Conservation (phyloP, 768 basidiomycete species). For the Podaxis sp. region DNA sequence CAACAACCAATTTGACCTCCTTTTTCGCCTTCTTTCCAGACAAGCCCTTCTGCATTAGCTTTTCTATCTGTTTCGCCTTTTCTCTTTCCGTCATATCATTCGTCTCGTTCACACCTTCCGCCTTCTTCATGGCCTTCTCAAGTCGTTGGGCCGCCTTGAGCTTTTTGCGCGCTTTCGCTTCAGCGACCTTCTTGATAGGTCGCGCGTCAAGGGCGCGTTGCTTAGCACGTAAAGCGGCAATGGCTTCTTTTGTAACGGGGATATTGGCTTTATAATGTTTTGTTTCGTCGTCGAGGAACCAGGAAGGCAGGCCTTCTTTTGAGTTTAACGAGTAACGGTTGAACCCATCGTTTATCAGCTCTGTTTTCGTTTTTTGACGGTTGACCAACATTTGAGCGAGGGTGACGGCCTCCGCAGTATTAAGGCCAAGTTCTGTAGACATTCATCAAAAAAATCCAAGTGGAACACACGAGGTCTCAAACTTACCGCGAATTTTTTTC, state of each 20-base stretch:
- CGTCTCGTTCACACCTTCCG: slow-evolving; percentile 87
- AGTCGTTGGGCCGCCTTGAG: slow-evolving; percentile 80
- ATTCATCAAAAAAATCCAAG: slow-evolving; percentile 2
- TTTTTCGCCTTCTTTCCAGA: slow-evolving; percentile 66
- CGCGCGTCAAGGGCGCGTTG: slow-evolving; percentile 94
- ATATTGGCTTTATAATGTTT: slow-evolving; percentile 93
- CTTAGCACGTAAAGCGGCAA: slow-evolving; percentile 80
- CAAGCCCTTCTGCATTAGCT: slow-evolving; percentile 81
- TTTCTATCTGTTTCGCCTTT: slow-evolving; percentile 92
- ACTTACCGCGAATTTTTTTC: slow-evolving; percentile 66
- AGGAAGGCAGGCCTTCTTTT: slow-evolving; percentile 88
- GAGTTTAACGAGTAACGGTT: slow-evolving; percentile 89
- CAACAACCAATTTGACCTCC: slow-evolving; percentile 86
- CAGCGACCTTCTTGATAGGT: slow-evolving; percentile 98
- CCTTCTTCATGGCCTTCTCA: slow-evolving; percentile 94
- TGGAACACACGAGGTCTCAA: not conserved
- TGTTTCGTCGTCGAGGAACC: slow-evolving; percentile 97
- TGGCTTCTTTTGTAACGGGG: slow-evolving; percentile 96
- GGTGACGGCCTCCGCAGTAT: slow-evolving; percentile 87
- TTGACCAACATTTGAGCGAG: slow-evolving; percentile 92
- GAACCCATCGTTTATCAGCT: slow-evolving; percentile 94
- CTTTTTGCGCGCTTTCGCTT: slow-evolving; percentile 98
- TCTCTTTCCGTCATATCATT: slow-evolving; percentile 92
- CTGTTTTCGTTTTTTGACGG: slow-evolving; percentile 82
- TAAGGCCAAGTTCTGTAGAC: slow-evolving; percentile 54